Evolutionary conservation across 2,329 filamentous ascomycete genomes (phyloP), one percentile per base, ranked within the genome.

Genomic region (Xenoacremonium recifei): DNA sequence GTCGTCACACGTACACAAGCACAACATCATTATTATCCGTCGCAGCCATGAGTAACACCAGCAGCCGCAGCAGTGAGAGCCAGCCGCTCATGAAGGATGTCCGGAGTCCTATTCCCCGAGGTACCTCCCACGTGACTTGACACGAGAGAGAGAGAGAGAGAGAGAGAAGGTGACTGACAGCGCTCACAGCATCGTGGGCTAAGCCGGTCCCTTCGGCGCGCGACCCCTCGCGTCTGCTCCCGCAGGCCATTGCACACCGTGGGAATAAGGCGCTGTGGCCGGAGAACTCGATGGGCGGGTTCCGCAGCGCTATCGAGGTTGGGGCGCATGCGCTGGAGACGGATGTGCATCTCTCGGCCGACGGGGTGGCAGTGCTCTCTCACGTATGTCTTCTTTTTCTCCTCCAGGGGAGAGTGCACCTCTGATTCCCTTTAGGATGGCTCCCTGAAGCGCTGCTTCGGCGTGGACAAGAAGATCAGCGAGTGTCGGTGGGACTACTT

Each of bases 301-400:
- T 96, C 67, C 71, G 71, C 43, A 84, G 77, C 20, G 91, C 90
- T 2, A 76, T 92, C 3, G 71, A 80, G 21, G 82, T 81, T 15
- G 89, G 89, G 16, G 81, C 87, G 0, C 80, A 95, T 56, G 92
- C 86, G 0, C 71, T 97, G 20, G 92, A 97, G 69, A 95, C 89
- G 15, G 92, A 97, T 58, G 66, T 96, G 7, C 91, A 95, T 62
- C 67, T 96, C 23, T 84, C 88, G 12, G 81, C 77, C 47, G 92
- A 97, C 58, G 84, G 85, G 6, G 83, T 95, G 0, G 86, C 95
- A 1, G 88, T 97, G 9, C 69, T 97, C 30, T 89, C 85, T 34
- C 90, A 95, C 71, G 86, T 88, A 67, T 62, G 74, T 59, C 16
- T 17, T 27, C 9, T 27, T 27, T 27, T 13, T 9, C 9, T 13